These are phyloP conservation scores for Lantana camara DNA, from an alignment of 257 asterid species.

Conservation along the genomic window DNA sequence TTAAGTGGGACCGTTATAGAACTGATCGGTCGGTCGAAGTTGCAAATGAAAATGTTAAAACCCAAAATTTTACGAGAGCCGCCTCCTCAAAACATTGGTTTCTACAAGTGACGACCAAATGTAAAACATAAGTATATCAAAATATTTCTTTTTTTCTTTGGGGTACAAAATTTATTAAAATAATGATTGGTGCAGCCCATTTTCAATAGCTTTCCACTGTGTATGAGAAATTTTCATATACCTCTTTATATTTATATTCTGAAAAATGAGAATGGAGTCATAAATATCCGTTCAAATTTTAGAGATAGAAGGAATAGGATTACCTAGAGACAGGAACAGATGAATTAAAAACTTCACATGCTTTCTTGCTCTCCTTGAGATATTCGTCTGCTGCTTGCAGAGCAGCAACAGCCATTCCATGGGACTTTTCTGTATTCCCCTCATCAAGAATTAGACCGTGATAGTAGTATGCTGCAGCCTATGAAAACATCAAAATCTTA, in stretches of 20 bases:
- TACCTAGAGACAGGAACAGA: constrained; percentile 72
- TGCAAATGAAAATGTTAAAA: too few species aligned
- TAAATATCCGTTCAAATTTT: not conserved
- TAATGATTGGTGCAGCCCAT: too few species aligned
- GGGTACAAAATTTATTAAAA: too few species aligned
- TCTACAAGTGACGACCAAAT: too few species aligned
- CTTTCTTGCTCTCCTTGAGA: constrained; percentile 74
- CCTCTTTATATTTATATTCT: not conserved
- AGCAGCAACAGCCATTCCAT: constrained; percentile 82
- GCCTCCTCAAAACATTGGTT: too few species aligned
- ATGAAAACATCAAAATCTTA: constrained; percentile 9
- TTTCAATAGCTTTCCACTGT: too few species aligned
- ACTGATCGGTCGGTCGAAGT: too few species aligned
- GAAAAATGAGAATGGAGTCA: not conserved
- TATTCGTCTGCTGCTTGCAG: constrained; percentile 81
- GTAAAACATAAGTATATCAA: too few species aligned
- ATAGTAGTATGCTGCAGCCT: constrained; percentile 86
- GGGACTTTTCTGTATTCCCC: constrained; percentile 78
- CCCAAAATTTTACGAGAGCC: too few species aligned
- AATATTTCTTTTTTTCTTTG: too few species aligned
- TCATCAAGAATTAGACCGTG: constrained; percentile 86
- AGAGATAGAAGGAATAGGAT: not conserved
- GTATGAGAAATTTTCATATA: too few species aligned
- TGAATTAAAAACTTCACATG: constrained; percentile 62
- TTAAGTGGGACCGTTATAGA: too few species aligned